Conservation (phyloP, 495 filamentous ascomycete genomes). For the Aspergillus funiculosus region DNA sequence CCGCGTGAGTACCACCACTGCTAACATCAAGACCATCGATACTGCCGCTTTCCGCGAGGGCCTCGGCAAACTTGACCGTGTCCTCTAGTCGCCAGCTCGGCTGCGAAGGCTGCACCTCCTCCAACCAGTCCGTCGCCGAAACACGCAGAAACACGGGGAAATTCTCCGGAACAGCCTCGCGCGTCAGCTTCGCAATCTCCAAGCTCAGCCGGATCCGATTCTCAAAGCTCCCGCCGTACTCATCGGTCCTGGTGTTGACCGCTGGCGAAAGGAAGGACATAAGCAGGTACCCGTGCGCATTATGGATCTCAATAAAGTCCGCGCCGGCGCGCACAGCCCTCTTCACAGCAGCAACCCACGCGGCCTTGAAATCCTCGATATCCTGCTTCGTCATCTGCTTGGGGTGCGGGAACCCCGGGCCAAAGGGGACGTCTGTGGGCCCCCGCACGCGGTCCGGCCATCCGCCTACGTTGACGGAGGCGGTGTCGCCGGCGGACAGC, state of each 20-base stretch:
- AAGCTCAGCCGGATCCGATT: slow-evolving; percentile 45
- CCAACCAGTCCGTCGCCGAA: slow-evolving; percentile 58
- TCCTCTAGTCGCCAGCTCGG: slow-evolving; percentile 53
- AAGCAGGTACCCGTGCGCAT: slow-evolving; percentile 17
- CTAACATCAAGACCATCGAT: slow-evolving; percentile 65
- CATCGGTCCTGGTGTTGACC: slow-evolving; percentile 11
- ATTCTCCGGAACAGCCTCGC: slow-evolving; percentile 44
- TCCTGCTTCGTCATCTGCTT: slow-evolving; percentile 14
- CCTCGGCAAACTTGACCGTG: slow-evolving; percentile 48
- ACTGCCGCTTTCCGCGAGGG: slow-evolving; percentile 48
- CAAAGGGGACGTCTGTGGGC: slow-evolving; percentile 51
- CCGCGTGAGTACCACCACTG: slow-evolving; percentile 55
- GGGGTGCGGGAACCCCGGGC: slow-evolving; percentile 37
- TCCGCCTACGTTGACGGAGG: slow-evolving; percentile 15
- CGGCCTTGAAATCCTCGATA: slow-evolving; percentile 49
- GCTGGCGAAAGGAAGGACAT: slow-evolving; percentile 13
- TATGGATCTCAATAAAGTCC: slow-evolving; percentile 15
- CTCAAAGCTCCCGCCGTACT: slow-evolving; percentile 53
- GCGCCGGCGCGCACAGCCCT: slow-evolving; percentile 33
- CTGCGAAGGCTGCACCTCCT: slow-evolving; percentile 41
- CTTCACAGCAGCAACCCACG: slow-evolving; percentile 50
- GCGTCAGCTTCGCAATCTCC: slow-evolving; percentile 13
- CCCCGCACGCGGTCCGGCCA: slow-evolving; percentile 48
- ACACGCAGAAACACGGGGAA: slow-evolving; percentile 67
- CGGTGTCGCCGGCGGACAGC: slow-evolving; percentile 41